These are phyloP conservation scores for Sporothrix sp. DNA, from an alignment of 2,329 filamentous ascomycete genomes.

Conservation along the genomic window DNA sequence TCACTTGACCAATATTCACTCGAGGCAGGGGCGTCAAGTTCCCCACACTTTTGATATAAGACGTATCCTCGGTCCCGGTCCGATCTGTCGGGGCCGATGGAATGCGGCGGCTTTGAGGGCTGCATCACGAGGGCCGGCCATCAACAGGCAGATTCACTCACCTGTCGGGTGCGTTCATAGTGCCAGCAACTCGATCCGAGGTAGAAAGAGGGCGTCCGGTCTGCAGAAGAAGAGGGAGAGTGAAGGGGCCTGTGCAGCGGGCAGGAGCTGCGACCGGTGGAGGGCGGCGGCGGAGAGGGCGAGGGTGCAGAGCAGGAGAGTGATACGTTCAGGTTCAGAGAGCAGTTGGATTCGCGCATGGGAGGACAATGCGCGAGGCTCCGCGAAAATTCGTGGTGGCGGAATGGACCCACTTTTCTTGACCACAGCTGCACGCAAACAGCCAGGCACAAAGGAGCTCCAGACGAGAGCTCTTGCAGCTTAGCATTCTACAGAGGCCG, in stretches of 20 bases:
- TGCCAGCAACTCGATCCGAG: slow-evolving; percentile 16
- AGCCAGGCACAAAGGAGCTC: background rate
- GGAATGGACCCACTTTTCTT: background rate
- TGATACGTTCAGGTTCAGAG: too few species aligned
- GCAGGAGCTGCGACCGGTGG: background rate
- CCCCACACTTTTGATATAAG: too few species aligned
- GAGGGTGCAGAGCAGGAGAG: background rate
- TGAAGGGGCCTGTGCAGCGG: background rate
- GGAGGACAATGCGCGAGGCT: slow-evolving; percentile 3
- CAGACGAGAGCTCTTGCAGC: too few species aligned
- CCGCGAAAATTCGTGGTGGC: background rate
- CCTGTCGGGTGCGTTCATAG: slow-evolving; percentile 50
- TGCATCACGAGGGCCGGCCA: too few species aligned
- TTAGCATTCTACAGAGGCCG: too few species aligned
- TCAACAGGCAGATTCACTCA: too few species aligned
- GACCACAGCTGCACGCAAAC: background rate
- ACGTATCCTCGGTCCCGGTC: too few species aligned
- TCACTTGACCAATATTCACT: too few species aligned
- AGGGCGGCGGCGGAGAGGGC: background rate
- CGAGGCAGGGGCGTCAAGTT: too few species aligned
- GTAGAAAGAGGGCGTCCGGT: background rate
- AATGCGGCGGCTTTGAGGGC: too few species aligned
- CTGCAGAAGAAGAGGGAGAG: too few species aligned
- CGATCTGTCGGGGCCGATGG: too few species aligned
- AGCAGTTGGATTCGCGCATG: background rate